Base-by-base conservation (phyloP, 352 stramenopile genomes). In the Globisporangium emineosum region DNA sequence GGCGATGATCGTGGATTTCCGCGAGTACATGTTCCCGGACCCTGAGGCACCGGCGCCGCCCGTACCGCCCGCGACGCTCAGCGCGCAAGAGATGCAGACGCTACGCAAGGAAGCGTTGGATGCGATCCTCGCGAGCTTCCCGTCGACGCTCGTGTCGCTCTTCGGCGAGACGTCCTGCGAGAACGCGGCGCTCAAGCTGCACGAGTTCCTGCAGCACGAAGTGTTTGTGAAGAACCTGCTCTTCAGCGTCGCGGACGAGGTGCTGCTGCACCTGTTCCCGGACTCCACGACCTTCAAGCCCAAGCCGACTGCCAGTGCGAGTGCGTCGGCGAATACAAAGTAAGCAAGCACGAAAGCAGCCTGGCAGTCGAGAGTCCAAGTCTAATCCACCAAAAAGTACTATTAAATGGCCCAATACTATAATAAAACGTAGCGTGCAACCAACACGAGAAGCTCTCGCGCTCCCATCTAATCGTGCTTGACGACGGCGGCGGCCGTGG, bases 161-260 rank as follows among this genome's bases (percentile, higher is more conserved):
- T 88, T 95, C 42, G 87, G 87, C 57, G 84, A 95, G 21, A 82
- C 64, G 23, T 81, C 86, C 27, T 88, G 79, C 51, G 75, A 88
- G 62, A 91, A 88, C 64, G 86, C 81, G 47, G 79, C 81, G 51
- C 73, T 90, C 61, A 95, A 96, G 72, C 70, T 96, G 47, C 85
- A 94, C 66, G 86, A 93, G 68, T 93, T 96, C 52, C 55, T 94
- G 61, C 87, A 96, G 73, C 85, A 94, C 74, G 83, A 93, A 60
- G 72, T 90, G n/a, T 89, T 94, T 66, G 77, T 94, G 37, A 93
- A 93, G 75, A 96, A 93, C 60, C 60, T 96, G 57, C 57, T 90
- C 30, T 94, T 93, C 62, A 92, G 77, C 65, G 72, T 93, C 60
- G 71, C 76, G 45, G 87, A 94, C 68, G 83, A 92, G 60, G 66